Conservation (phyloP, 2,329 filamentous ascomycete species). For the Diaporthe eres region DNA sequence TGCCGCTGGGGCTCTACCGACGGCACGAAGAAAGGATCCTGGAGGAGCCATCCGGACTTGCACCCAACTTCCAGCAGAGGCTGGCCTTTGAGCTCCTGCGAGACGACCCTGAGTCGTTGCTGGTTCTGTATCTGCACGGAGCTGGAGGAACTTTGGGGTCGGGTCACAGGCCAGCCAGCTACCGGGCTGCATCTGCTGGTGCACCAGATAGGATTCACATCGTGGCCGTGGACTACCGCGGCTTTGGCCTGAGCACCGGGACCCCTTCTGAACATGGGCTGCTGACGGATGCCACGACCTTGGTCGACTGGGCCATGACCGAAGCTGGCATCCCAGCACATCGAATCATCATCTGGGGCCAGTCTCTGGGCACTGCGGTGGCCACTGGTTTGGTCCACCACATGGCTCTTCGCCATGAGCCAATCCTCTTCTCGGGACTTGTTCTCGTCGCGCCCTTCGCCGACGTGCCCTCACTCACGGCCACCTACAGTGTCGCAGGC, state of each 20-base stretch:
- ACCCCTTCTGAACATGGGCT: slow-evolving; percentile 69
- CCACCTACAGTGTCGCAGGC: slow-evolving; percentile 70
- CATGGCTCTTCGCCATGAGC: slow-evolving; percentile 49
- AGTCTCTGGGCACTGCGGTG: slow-evolving; percentile 70
- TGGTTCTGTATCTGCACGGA: slow-evolving; percentile 69
- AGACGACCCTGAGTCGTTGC: slow-evolving; percentile 58
- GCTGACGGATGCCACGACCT: slow-evolving; percentile 64
- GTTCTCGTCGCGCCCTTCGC: slow-evolving; percentile 71
- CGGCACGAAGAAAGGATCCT: slow-evolving; percentile 61
- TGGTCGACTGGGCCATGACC: slow-evolving; percentile 68
- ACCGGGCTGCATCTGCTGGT: slow-evolving; percentile 67
- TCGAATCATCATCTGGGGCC: slow-evolving; percentile 71
- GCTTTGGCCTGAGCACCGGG: slow-evolving; percentile 69
- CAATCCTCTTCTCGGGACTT: slow-evolving; percentile 65
- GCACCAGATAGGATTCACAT: slow-evolving; percentile 68
- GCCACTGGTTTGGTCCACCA: slow-evolving; percentile 49
- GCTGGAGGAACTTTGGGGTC: slow-evolving; percentile 70
- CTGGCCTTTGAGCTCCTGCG: slow-evolving; percentile 59
- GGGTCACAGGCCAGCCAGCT: slow-evolving; percentile 67
- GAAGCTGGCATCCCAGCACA: slow-evolving; percentile 65
- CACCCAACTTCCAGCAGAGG: slow-evolving; percentile 51
- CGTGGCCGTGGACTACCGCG: slow-evolving; percentile 73
- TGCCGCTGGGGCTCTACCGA: slow-evolving; percentile 77
- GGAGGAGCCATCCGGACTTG: slow-evolving; percentile 50
- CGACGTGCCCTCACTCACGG: slow-evolving; percentile 65